Evolutionary conservation across 2,329 filamentous ascomycete genomes (phyloP), one percentile per base, ranked within the genome.

Genomic region (Sphaerulina vaccinii): DNA sequence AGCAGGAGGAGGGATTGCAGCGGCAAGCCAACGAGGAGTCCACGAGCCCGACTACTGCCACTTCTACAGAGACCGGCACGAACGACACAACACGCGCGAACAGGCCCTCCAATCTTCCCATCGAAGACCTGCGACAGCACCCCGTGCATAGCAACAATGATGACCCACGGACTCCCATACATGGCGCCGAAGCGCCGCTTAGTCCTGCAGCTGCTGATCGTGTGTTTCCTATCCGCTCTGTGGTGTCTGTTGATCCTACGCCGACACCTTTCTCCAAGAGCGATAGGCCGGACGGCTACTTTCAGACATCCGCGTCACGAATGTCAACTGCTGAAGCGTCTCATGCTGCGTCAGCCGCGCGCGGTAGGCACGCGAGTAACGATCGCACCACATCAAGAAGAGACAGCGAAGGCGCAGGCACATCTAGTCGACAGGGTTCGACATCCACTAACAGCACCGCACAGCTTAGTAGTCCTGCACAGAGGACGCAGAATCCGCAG

Each of bases 161-260:
- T 19, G 33, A 38, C 3, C 13, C 49, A 24, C 49, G 33, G 24
- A 51, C 52, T 33, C 45, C 51, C 7, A 16, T 51, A 35, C 19
- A 35, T 24, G 46, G 36, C 22, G 24, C 56, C 24, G 59, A 63
- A 16, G 68, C 63, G 36, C 46, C 61, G 5, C 59, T 74, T 41
- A 75, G 72, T 56, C 73, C 74, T 15, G 68, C 66, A 33, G 61
- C 70, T 3, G 66, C 72, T 40, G 79, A 91, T 62, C 80, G 86
- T 49, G 86, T 92, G 4, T 92, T 88, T 51, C 88, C 88, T n/a
- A 87, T 92, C 24, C 82, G 87, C 42, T 90, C 87, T n/a, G 84
- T 88, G 37, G 76, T 92, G 19, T 87, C 82, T 5, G 81, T 91
- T 35, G 84, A 88, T 60, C 81, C 81, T 5, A 70, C 68, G 9